These are phyloP conservation scores for Sporothrix protearum DNA, from an alignment of 2,329 filamentous ascomycete species.

Conservation along the genomic window DNA sequence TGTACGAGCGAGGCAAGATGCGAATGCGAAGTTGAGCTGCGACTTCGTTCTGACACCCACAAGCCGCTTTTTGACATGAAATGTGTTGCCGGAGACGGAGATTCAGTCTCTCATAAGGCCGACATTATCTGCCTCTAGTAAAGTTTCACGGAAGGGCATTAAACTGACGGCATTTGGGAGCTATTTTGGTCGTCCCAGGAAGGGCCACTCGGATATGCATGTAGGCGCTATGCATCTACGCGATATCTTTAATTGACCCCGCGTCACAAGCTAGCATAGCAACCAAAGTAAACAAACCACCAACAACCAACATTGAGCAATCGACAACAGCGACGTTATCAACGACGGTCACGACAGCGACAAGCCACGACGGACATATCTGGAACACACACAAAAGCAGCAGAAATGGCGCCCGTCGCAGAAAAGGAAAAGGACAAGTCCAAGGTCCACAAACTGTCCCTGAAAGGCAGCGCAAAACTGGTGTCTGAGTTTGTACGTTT, in stretches of 20 bases:
- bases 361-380: not conserved
- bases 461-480: slow-evolving; percentile 79
- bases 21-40: not conserved
- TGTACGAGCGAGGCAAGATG: not conserved
- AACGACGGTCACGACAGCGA: not conserved
- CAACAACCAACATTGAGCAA: not conserved
- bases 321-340: not conserved
- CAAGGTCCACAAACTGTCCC: slow-evolving; percentile 90
- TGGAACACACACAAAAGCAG: not conserved
- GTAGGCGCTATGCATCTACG: not conserved
- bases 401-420: slow-evolving; percentile 25
- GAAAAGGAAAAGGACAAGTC: slow-evolving; percentile 63
- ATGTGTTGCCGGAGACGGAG: not conserved
- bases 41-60: not conserved
- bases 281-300: slow-evolving; percentile 25
- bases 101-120: not conserved
- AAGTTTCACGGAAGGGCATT: not conserved
- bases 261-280: slow-evolving; percentile 14
- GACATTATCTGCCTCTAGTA: not conserved
- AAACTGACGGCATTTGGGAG: not conserved
- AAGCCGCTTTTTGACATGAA: not conserved
- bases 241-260: slow-evolving; percentile 9
- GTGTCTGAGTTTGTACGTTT: slow-evolving; percentile 90
- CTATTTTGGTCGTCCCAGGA: not conserved
- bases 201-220: not conserved